These are phyloP conservation scores for Gomphus bonarii DNA, from an alignment of 1,284 basidiomycete species.

Conservation along the genomic window DNA sequence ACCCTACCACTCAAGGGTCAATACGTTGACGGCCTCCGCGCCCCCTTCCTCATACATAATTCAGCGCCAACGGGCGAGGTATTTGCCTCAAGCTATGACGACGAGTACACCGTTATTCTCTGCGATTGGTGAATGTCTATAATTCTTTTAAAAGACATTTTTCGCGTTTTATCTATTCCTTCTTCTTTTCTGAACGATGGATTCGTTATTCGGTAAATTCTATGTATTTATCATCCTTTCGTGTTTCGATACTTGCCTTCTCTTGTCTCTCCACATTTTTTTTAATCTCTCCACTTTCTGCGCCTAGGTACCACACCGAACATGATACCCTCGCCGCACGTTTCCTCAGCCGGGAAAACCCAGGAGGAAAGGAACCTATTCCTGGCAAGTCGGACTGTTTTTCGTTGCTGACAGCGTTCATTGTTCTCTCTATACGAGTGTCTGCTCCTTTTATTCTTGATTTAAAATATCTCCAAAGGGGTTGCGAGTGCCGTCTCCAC, in stretches of 20 bases:
- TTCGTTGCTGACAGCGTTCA: not conserved
- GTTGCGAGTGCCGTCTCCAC: too few relatives aligned
- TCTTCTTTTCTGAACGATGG: not conserved
- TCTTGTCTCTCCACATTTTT: not conserved
- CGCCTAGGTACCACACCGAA: constrained; percentile 59
- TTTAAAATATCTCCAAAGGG: too few relatives aligned
- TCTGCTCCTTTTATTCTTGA: too few relatives aligned
- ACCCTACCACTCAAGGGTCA: too few relatives aligned
- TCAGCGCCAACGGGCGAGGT: constrained; percentile 29
- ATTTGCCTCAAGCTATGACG: constrained; percentile 64
- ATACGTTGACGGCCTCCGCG: constrained; percentile 80
- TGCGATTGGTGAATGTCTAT: constrained; percentile 47
- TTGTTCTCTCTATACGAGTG: not conserved
- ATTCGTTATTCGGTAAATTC: not conserved
- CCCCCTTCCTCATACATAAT: constrained; percentile 68
- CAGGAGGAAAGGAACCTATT: constrained; percentile 80
- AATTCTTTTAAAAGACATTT: too few relatives aligned
- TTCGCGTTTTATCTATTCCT: not conserved
- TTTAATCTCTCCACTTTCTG: not conserved
- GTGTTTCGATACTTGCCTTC: not conserved
- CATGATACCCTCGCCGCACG: constrained; percentile 52
- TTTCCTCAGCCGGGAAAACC: constrained; percentile 72
- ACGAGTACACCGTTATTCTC: constrained; percentile 81
- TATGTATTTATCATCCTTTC: not conserved
- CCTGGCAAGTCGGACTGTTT: constrained; percentile 47